Evolutionary conservation across 2,329 filamentous ascomycete species (phyloP), one percentile per base, ranked within the genome.

Genomic region (Ramichloridium luteum): DNA sequence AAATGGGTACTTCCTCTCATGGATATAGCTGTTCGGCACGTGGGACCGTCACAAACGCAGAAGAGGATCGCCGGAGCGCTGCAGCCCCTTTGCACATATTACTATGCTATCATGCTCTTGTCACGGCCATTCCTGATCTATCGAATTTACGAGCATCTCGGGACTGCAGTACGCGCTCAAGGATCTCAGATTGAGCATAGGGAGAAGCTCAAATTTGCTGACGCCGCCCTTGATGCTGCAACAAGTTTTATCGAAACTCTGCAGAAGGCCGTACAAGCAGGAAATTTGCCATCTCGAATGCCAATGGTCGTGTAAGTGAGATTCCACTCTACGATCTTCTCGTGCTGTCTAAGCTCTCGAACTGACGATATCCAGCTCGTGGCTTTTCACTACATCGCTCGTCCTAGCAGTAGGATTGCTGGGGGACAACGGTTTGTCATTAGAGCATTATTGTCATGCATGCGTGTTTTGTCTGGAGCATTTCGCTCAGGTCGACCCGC

Each of bases 51-150:
- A 14, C 32, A 48, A 13, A 51, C 38, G 1, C 34, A 30, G 6
- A 46, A 55, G 28, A 46, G 56, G 22, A 54, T 54, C 5, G 45
- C 67, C 5, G 62, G 63, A 3, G 60, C 64, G 4, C 64, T 62
- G n/a, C 65, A 67, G 25, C 57, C 64, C 1, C 55, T 68, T 10
- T 61, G 61, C 17, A 59, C 65, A 3, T 70, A 69, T 35, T 68
- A 68, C 43, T 70, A 66, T 52, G 65, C 62, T 1, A 68, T 70
- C 26, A 68, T 69, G 46, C 51, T 70, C 3, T 47, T 69, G 3
- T 67, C 66, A 5, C 53, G 65, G n/a, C 66, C 66, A 1, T 70
- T 70, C 34, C 51, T 70, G 8, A 61, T 68, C 15, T 69, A 65
- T 40, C 61, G 66, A 30, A 54, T 68, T 1, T 65, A 56, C 30